Evolutionary conservation across 2,329 filamentous ascomycete genomes (phyloP).

Genomic region (Nothophoma quercina): DNA sequence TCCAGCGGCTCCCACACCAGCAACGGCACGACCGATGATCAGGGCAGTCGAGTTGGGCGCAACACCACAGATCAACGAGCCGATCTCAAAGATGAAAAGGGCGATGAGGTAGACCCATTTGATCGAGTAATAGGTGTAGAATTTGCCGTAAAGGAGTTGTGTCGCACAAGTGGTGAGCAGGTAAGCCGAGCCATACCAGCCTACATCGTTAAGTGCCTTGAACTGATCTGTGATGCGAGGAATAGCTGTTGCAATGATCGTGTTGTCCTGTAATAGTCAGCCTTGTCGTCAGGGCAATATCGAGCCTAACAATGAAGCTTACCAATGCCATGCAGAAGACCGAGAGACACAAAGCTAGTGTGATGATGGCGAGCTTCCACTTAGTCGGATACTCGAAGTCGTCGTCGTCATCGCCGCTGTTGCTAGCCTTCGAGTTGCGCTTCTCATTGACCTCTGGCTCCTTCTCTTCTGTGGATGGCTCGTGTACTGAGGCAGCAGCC

Average conservation of each 20-base stretch:
- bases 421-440: slow-evolving; percentile 27
- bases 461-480: slow-evolving; percentile 23
- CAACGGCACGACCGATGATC: slow-evolving; percentile 61
- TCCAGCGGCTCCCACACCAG: slow-evolving; percentile 60
- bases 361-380: slow-evolving; percentile 45
- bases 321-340: slow-evolving; percentile 52
- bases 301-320: slow-evolving; percentile 1
- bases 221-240: slow-evolving; percentile 59
- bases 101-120: slow-evolving; percentile 58
- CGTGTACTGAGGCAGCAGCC: slow-evolving; percentile 26
- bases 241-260: slow-evolving; percentile 55
- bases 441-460: slow-evolving; percentile 17
- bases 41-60: slow-evolving; percentile 59
- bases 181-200: slow-evolving; percentile 56
- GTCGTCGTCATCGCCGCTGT: slow-evolving; percentile 35
- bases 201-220: slow-evolving; percentile 55
- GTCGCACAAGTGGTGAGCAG: slow-evolving; percentile 53
- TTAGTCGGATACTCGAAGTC: slow-evolving; percentile 46
- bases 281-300: neutral
- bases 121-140: slow-evolving; percentile 57
- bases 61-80: slow-evolving; percentile 60
- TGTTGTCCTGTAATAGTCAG: slow-evolving; percentile 18
- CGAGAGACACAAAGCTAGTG: slow-evolving; percentile 43
- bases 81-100: slow-evolving; percentile 60
- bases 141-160: slow-evolving; percentile 50